Evolutionary conservation across 1,139 yeast species (phyloP).

Genomic region (Debaryomyces psychrophilus): DNA sequence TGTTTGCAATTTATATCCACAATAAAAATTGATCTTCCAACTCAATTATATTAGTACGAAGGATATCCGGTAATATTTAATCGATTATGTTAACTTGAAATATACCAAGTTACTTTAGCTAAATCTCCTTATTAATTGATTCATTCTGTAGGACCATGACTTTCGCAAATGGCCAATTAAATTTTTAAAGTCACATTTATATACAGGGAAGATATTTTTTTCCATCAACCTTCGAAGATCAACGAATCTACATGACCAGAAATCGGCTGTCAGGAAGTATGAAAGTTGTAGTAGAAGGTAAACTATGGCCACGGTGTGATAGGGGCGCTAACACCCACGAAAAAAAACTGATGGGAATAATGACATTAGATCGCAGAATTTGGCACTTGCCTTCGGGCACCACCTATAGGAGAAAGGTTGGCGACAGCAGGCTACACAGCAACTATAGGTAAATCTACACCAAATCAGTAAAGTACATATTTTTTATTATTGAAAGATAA

Average conservation of each 20-base stretch:
- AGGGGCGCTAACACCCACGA: no score
- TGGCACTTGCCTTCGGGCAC: no score
- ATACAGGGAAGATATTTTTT: constrained; percentile 11
- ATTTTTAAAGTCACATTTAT: constrained; percentile 7
- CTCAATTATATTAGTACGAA: constrained; percentile 6
- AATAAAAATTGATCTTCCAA: constrained; percentile 2
- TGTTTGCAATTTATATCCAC: constrained; percentile 5
- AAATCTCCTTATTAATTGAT: constrained; percentile 6
- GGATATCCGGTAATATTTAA: neutral
- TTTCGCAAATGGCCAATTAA: constrained; percentile 16
- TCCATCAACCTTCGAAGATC: constrained; percentile 1
- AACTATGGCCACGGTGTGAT: no score
- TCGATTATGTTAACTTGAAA: constrained; percentile 4
- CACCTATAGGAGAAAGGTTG: neutral
- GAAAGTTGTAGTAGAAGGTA: neutral
- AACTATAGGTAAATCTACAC: neutral
- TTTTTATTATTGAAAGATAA: constrained; percentile 11
- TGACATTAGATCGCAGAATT: no score
- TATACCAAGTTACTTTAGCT: neutral
- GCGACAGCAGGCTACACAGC: neutral
- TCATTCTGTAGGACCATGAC: constrained; percentile 5
- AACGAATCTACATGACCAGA: neutral
- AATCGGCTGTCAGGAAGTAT: neutral
- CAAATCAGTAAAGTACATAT: constrained; percentile 8
- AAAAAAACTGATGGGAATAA: no score